A percentile compares a stretch with the other conserved stretches of the same genome.
Evolutionary conservation across 2,329 filamentous ascomycete species (phyloP).

Genomic region (Paecilomyces sp.): DNA sequence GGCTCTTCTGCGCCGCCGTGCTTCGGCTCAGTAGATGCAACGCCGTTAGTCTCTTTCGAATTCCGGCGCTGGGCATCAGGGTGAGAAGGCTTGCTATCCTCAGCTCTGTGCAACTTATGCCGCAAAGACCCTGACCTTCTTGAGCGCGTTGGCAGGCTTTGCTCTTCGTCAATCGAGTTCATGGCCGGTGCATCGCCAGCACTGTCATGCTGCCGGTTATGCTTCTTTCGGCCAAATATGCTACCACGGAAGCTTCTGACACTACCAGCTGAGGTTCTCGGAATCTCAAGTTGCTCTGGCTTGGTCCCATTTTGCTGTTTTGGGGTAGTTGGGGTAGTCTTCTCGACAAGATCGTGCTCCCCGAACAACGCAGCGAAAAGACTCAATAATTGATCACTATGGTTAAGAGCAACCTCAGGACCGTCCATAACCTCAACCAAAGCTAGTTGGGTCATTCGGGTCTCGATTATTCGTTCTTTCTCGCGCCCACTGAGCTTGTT

Average conservation of each 20-base stretch:
- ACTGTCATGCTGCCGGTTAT: slow-evolving; percentile 22
- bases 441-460: slow-evolving; percentile 89
- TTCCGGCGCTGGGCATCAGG: slow-evolving; percentile 14
- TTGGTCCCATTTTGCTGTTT: slow-evolving; percentile 25
- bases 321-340: slow-evolving; percentile 15
- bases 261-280: slow-evolving; percentile 65
- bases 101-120: slow-evolving; percentile 24
- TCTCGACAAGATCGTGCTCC: slow-evolving; percentile 41
- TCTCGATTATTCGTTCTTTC: slow-evolving; percentile 80
- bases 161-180: slow-evolving; percentile 57
- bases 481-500: slow-evolving; percentile 78
- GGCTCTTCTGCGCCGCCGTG: slow-evolving; percentile 1
- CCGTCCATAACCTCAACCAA: slow-evolving; percentile 79
- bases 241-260: slow-evolving; percentile 64
- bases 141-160: slow-evolving; percentile 13
- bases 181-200: slow-evolving; percentile 56
- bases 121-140: slow-evolving; percentile 22
- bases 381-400: slow-evolving; percentile 74
- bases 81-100: slow-evolving; percentile 21
- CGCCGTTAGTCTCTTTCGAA: slow-evolving; percentile 1
- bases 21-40: slow-evolving; percentile 4
- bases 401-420: slow-evolving; percentile 77
- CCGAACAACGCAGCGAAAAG: slow-evolving; percentile 79
- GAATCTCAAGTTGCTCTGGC: slow-evolving; percentile 44
- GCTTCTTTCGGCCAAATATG: slow-evolving; percentile 63